Base-by-base conservation (phyloP, 805 yeast genomes). In the Geotrichum ghanense region DNA sequence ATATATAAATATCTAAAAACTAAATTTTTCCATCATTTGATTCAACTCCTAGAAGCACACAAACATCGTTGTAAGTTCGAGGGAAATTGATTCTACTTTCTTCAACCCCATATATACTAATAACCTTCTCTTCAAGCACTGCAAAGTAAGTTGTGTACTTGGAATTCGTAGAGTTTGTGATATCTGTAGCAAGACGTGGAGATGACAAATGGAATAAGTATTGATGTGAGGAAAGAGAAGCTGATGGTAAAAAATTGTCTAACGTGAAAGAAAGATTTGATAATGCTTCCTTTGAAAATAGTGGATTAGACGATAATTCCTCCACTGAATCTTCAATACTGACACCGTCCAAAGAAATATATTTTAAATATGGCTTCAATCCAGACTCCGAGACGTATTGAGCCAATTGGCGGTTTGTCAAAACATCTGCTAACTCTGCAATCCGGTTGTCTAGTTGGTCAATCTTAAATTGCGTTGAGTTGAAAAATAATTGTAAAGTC, bases 161-260 rank as follows among this genome's bases (percentile, higher is more conserved):
- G 51, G 49, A 48, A 5, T 62, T 52, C 2, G 68, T 65, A 2
- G 51, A 44, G 6, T 51, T 51, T 2, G 63, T 54, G 17, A 66
- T 60, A 9, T 52, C 52, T 10, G 58, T 52, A 2, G 60, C 65
- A 12, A 61, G 48, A 2, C 60, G 52, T 1, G 69, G 69, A n/a
- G 69, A 62, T 7, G 57, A 47, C 14, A 67, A 53, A 16, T 52
- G 41, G 35, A 58, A 59, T 22, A 67, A 53, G 17, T 51, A 47
- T 10, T 46, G 45, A 26, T 57, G 56, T 27, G 60, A 52, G 44
- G 62, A 65, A 51, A 61, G 54, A 1, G 58, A 48, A 2, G 67
- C 67, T 1, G 61, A 56, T 1, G 65, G 60, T 23, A 68, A 54
- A 45, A 66, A 65, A 42, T 55, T 56, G 46, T 65, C 69, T 41